These are phyloP conservation scores for Solanum ossicruentum DNA, from an alignment of 257 asterid genomes.

Conservation along the genomic window DNA sequence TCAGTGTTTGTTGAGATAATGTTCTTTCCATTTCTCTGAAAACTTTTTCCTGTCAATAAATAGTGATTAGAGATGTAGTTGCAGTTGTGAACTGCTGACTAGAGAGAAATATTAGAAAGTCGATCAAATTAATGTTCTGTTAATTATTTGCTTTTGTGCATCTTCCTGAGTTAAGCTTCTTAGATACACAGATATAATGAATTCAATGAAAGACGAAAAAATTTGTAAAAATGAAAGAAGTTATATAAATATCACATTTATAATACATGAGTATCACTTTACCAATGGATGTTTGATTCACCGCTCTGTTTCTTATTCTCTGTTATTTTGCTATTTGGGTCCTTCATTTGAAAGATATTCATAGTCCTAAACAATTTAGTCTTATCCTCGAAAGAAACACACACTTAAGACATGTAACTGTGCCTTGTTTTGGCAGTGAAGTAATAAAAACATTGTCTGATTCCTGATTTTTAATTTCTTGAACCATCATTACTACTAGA, in stretches of 20 bases:
- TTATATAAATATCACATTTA: background rate
- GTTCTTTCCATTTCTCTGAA: background rate
- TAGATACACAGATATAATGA: background rate
- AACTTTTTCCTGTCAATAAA: background rate
- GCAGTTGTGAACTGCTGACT: background rate
- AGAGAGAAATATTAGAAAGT: background rate
- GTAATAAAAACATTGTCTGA: background rate
- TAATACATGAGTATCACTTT: background rate
- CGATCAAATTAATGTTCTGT: background rate
- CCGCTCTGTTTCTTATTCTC: background rate
- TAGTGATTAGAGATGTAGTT: background rate
- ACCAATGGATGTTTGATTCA: background rate
- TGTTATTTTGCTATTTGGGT: background rate
- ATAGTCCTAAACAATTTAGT: background rate
- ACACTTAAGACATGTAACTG: background rate
- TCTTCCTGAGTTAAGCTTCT: background rate
- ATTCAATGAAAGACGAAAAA: background rate
- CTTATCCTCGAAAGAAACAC: background rate
- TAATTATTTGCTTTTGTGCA: background rate
- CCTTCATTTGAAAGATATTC: background rate
- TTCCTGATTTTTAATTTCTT: background rate
- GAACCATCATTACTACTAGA: background rate
- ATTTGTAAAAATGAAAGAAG: background rate
- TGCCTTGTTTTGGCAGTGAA: background rate
- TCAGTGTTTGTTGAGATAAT: background rate